A percentile compares a stretch with the other conserved stretches of the same genome.
Conservation (phyloP, 441 rosid genomes). For the Populus trichocarpa region DNA sequence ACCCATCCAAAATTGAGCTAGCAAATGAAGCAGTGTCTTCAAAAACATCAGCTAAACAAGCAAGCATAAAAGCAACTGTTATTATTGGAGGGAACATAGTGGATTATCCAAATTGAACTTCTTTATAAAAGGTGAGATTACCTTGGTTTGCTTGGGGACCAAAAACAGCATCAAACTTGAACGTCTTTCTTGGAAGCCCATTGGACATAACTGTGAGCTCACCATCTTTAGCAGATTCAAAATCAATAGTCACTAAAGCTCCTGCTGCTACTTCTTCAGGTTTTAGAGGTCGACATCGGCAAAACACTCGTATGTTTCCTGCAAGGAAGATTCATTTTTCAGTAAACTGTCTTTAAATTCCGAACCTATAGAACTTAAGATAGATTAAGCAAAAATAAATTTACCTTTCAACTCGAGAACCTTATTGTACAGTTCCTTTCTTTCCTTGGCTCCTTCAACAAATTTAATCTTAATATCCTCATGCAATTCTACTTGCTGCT, state of each 20-base stretch:
- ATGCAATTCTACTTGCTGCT: conserved; percentile 51
- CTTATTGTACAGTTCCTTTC: conserved; percentile 88
- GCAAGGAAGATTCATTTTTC: conserved; percentile 23
- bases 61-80: conserved; percentile 12
- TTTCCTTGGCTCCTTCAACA: conserved; percentile 59
- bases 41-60: conserved; percentile 68
- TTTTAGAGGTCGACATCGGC: conserved; percentile 89
- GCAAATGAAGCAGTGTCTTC: conserved; percentile 88
- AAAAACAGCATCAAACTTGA: conserved; percentile 85
- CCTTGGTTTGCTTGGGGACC: conserved; percentile 88
- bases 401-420: conserved; percentile 88
- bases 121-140: conserved; percentile 23
- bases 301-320: conserved; percentile 96
- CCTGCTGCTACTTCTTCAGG: conserved; percentile 59
- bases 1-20: conserved; percentile 90
- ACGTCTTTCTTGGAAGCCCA: conserved; percentile 71
- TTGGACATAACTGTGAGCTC: conserved; percentile 74
- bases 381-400: conserved; percentile 4
- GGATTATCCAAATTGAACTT: neutral
- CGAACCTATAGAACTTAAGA: conserved; percentile 6
- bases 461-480: conserved; percentile 68
- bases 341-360: conserved; percentile 14
- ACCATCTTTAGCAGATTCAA: conserved; percentile 77
- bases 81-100: neutral
- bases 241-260: conserved; percentile 59